Conservation (phyloP, 495 filamentous ascomycete genomes). For the Neurospora sp. region DNA sequence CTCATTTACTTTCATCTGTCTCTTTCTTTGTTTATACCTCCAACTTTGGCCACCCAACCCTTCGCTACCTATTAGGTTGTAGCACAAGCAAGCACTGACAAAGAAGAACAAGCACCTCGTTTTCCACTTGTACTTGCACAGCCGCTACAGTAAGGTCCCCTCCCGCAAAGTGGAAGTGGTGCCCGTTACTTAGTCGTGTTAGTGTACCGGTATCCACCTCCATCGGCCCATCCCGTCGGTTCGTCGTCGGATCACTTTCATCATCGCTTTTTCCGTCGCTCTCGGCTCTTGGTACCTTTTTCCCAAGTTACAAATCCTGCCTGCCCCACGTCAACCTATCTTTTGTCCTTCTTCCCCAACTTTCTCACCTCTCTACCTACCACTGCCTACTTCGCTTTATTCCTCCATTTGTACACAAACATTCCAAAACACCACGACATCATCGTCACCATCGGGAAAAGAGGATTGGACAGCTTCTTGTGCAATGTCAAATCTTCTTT, state of each 20-base stretch:
- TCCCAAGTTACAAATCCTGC: not conserved
- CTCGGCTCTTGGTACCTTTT: not conserved
- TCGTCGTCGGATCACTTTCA: not conserved
- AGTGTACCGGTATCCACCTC: not conserved
- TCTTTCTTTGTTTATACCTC: not conserved
- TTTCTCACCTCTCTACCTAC: constrained; percentile 1
- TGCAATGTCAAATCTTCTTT: constrained; percentile 12
- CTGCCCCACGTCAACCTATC: constrained; percentile 4
- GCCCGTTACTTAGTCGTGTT: not conserved
- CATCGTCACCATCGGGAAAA: not conserved
- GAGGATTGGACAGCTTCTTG: constrained; percentile 7
- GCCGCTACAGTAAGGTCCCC: not conserved
- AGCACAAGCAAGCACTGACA: not conserved
- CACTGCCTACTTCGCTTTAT: not conserved
- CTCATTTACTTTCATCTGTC: constrained; percentile 2
- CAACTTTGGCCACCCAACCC: not conserved
- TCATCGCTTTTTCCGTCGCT: not conserved
- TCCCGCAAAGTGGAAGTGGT: not conserved
- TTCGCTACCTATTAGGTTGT: not conserved
- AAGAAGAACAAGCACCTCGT: not conserved
- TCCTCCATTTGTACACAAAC: not conserved
- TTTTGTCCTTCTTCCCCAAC: not conserved
- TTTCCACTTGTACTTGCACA: not conserved
- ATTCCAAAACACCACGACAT: not conserved
- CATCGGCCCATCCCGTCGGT: not conserved